These are phyloP conservation scores for Friedmanniomyces endolithicus DNA, from an alignment of 495 filamentous ascomycete species.

Conservation along the genomic window DNA sequence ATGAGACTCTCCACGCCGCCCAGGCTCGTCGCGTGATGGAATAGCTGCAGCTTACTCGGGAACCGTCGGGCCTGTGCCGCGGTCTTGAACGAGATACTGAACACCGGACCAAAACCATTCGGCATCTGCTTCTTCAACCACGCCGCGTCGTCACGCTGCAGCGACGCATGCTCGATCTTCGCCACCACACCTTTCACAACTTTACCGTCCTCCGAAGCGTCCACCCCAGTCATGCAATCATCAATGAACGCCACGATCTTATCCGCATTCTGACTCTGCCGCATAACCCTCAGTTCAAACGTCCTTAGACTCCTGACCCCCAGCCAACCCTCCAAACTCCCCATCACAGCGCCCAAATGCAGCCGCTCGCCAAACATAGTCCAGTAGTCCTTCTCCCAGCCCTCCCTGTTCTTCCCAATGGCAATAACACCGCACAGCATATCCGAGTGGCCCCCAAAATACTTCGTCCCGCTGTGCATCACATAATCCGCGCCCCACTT, in stretches of 20 bases:
- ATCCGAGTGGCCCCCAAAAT: conserved; percentile 88
- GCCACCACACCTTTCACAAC: conserved; percentile 42
- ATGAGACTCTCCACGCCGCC: conserved; percentile 92
- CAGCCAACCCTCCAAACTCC: conserved; percentile 83
- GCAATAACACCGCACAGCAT: conserved; percentile 76
- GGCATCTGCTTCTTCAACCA: conserved; percentile 91
- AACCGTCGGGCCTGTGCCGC: conserved; percentile 50
- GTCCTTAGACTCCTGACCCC: conserved; percentile 77
- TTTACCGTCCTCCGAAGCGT: conserved; percentile 24
- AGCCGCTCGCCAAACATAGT: conserved; percentile 52
- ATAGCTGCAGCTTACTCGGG: conserved; percentile 65
- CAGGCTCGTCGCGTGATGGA: conserved; percentile 89
- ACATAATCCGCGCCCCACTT: conserved; percentile 64
- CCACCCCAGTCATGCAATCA: conserved; percentile 30
- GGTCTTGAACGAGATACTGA: conserved; percentile 54
- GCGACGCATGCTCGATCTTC: conserved; percentile 59
- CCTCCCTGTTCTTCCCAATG: conserved; percentile 37
- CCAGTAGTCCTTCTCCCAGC: conserved; percentile 38
- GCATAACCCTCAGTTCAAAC: conserved; percentile 64
- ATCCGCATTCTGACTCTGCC: conserved; percentile 57
- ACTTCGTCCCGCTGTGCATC: conserved; percentile 90
- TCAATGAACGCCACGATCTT: conserved; percentile 61
- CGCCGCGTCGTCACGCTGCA: conserved; percentile 36
- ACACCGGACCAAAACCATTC: conserved; percentile 78
- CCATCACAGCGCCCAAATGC: conserved; percentile 75